A percentile compares a stretch with the other conserved stretches of the same genome.
These are phyloP conservation scores for Pholiota adiposa DNA, from an alignment of 1,284 basidiomycete genomes.

Conservation along the genomic window DNA sequence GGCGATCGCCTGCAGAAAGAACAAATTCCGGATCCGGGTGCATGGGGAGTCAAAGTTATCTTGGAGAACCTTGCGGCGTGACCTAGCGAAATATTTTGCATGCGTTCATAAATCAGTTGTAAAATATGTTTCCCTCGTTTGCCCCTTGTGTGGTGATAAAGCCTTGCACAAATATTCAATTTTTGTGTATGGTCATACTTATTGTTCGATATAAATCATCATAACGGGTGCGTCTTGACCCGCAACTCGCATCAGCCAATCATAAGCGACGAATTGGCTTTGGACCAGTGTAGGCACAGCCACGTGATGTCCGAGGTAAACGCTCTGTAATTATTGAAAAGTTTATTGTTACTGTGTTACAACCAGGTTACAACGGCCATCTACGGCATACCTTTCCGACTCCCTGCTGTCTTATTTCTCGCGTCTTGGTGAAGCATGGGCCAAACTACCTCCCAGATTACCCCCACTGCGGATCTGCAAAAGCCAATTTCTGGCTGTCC, in stretches of 20 bases:
- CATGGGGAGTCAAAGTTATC: constrained; percentile 86
- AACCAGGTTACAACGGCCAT: not conserved
- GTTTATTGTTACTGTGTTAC: not conserved
- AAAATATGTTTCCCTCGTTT: too few relatives aligned
- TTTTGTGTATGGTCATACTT: too few relatives aligned
- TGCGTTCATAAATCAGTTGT: too few relatives aligned
- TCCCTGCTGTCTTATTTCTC: not conserved
- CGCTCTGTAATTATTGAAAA: not conserved
- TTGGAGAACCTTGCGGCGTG: constrained; percentile 51
- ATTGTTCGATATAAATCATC: too few relatives aligned
- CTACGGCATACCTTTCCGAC: not conserved
- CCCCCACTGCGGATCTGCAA: constrained; percentile 12
- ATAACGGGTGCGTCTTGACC: too few relatives aligned
- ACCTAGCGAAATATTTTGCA: not conserved
- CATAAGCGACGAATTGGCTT: too few relatives aligned
- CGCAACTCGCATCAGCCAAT: too few relatives aligned
- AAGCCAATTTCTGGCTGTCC: constrained; percentile 31
- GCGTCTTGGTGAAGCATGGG: constrained; percentile 29
- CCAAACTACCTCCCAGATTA: constrained; percentile 29
- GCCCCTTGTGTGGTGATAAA: too few relatives aligned
- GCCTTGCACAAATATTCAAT: too few relatives aligned
- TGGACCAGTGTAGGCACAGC: too few relatives aligned
- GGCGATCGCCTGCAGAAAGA: constrained; percentile 71
- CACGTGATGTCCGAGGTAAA: too few relatives aligned
- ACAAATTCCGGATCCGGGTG: constrained; percentile 85